Percentiles rank a stretch among this genome's conserved stretches.
These are phyloP conservation scores for Corylus americana DNA, from an alignment of 306 rosid species.

Conservation along the genomic window DNA sequence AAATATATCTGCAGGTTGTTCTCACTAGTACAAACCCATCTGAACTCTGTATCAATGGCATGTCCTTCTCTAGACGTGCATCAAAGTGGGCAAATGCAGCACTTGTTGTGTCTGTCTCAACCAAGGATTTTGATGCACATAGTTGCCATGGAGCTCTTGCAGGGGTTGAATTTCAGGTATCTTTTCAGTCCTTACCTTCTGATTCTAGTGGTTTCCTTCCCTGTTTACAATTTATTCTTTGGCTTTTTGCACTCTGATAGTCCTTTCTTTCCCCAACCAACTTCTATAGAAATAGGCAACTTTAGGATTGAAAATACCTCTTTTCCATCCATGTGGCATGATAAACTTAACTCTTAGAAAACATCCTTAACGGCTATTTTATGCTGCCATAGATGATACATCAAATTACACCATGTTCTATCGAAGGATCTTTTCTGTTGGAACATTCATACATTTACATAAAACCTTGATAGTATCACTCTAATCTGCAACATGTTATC, in stretches of 20 bases:
- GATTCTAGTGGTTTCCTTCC: conserved; percentile 13
- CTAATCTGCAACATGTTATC: not conserved
- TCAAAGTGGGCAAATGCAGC: conserved; percentile 99
- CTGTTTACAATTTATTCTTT: not conserved
- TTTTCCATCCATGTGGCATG: not conserved
- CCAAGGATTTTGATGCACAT: conserved; percentile 68
- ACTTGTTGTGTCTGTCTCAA: conserved; percentile 80
- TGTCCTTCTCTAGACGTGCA: conserved; percentile 95
- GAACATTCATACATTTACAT: not conserved
- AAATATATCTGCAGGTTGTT: conserved; percentile 71
- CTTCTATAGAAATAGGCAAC: not conserved
- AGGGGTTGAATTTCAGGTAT: conserved; percentile 91
- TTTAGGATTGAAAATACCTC: not conserved
- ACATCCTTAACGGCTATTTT: not conserved
- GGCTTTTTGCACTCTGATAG: not conserved
- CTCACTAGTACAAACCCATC: conserved; percentile 91
- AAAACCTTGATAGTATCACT: not conserved
- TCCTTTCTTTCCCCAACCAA: not conserved
- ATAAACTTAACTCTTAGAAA: not conserved
- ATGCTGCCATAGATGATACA: not conserved
- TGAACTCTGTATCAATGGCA: conserved; percentile 90
- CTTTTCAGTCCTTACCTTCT: conserved; percentile 7
- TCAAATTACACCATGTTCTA: not conserved
- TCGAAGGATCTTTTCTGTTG: not conserved
- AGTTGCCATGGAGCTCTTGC: conserved; percentile 77